Evolutionary conservation across 2,329 filamentous ascomycete genomes (phyloP).

Genomic region (Beauveria bassiana): DNA sequence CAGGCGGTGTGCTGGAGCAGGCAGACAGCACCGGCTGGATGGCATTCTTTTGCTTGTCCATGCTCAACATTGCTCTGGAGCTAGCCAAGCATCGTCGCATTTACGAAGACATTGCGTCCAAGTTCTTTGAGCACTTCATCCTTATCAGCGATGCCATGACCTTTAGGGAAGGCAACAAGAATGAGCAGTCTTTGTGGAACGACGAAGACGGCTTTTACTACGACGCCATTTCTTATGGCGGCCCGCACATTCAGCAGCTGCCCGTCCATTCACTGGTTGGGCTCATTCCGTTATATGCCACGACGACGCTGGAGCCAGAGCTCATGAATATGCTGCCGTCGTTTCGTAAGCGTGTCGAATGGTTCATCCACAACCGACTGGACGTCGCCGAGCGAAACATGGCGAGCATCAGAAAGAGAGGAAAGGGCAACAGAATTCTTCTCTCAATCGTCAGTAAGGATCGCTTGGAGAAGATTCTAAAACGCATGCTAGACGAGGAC

Average conservation of each 20-base stretch:
- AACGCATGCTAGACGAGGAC: constrained; percentile 86
- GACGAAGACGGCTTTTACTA: constrained; percentile 97
- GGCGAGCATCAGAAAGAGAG: constrained; percentile 82
- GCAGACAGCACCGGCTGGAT: constrained; percentile 98
- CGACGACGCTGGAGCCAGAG: constrained; percentile 86
- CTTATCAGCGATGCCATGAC: constrained; percentile 98
- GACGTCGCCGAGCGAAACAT: constrained; percentile 91
- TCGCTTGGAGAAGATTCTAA: constrained; percentile 79
- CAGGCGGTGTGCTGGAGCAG: constrained; percentile 87
- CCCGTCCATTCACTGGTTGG: constrained; percentile 88
- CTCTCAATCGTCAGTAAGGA: constrained; percentile 89
- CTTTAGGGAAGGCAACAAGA: constrained; percentile 61
- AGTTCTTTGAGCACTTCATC: constrained; percentile 98
- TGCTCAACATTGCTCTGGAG: constrained; percentile 95
- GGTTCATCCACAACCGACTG: constrained; percentile 83
- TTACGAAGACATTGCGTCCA: constrained; percentile 94
- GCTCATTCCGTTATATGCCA: constrained; percentile 87
- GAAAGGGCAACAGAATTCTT: constrained; percentile 81
- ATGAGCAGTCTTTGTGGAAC: constrained; percentile 86
- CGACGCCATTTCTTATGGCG: constrained; percentile 93
- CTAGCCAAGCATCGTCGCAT: constrained; percentile 89
- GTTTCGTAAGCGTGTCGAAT: constrained; percentile 88
- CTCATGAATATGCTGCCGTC: constrained; percentile 83
- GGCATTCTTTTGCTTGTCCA: constrained; percentile 93
- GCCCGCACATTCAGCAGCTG: constrained; percentile 86